These are phyloP conservation scores for Exophiala sp. DNA, from an alignment of 2,329 filamentous ascomycete species.

Conservation along the genomic window DNA sequence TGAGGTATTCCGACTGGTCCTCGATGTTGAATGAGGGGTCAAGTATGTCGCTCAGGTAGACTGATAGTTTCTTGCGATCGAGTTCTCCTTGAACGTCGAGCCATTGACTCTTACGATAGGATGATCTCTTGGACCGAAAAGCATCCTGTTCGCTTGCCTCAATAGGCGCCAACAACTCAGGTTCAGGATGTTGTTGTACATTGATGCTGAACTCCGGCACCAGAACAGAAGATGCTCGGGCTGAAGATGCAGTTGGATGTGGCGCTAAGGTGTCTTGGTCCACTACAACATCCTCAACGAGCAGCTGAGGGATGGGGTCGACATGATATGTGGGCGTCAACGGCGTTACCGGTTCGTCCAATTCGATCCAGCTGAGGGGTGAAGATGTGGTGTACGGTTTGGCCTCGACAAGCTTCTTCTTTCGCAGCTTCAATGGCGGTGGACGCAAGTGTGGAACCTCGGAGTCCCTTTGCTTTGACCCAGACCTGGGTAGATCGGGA, in stretches of 20 bases:
- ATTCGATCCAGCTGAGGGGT: not conserved
- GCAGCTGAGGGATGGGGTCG: not conserved
- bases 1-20: not conserved
- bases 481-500: not conserved
- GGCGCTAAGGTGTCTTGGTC: not conserved
- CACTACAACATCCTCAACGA: not conserved
- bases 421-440: constrained; percentile 14
- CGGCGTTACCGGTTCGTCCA: not conserved
- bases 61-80: constrained; percentile 15
- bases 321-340: not conserved
- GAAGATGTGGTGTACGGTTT: not conserved
- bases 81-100: constrained; percentile 8
- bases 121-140: constrained; percentile 1
- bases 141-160: not conserved
- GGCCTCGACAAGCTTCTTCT: constrained; percentile 4
- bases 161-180: not conserved
- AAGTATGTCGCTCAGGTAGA: constrained; percentile 15
- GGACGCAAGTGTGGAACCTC: constrained; percentile 2
- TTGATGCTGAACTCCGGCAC: not conserved
- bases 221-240: not conserved
- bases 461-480: constrained; percentile 1
- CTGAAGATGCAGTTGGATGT: not conserved
- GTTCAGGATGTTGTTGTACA: not conserved
- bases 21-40: constrained; percentile 12
- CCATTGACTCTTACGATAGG: constrained; percentile 12